Evolutionary conservation across 805 yeast genomes (phyloP), one percentile per base, ranked within the genome.

Genomic region (Diddensiella caesifluorescens): DNA sequence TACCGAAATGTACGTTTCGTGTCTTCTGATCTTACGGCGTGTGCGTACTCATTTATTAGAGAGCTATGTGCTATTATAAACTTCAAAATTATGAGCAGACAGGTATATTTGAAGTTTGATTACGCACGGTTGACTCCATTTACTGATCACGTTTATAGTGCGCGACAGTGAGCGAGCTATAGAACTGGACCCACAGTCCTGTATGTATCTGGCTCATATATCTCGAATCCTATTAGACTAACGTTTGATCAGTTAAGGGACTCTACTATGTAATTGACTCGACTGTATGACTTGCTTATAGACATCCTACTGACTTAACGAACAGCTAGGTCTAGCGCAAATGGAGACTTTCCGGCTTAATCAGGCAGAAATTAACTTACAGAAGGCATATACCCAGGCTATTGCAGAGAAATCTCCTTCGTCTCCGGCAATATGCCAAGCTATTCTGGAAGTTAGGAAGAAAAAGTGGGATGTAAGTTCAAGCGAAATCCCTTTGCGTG

Each of bases 321-420:
- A 36, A 22, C 35, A 54, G 49, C 43, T 50, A 23, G 64, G 59
- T 16, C 48, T 55, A 21, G 60, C 57, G 1, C 47, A 53, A 32
- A 38, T 47, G 6, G 56, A 47, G 16, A 45, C 56, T n/a, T 52
- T 44, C 15, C 43, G 59, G n/a, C 54, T 61, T 2, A 49, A 45
- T 20, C 51, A 50, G 35, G 61, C 63, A 1, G 49, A 55, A 22
- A 35, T 42, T 4, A 48, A 57, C 22, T 38, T 55, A 34, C 41
- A 39, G 22, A 45, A 38, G n/a, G 65, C 63, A 1, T 60, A 61
- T 40, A 51, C 48, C 3, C 29, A 52, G 19, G 59, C 64, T 2
- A 34, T 61, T 31, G 31, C 34, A 20, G 34, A 46, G 18, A 42
- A 46, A 12, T 55, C 63, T 4, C 54, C 61, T 3, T 60, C 64